These are phyloP conservation scores for Pichia sporocuriosa DNA, from an alignment of 805 yeast genomes.

Conservation along the genomic window DNA sequence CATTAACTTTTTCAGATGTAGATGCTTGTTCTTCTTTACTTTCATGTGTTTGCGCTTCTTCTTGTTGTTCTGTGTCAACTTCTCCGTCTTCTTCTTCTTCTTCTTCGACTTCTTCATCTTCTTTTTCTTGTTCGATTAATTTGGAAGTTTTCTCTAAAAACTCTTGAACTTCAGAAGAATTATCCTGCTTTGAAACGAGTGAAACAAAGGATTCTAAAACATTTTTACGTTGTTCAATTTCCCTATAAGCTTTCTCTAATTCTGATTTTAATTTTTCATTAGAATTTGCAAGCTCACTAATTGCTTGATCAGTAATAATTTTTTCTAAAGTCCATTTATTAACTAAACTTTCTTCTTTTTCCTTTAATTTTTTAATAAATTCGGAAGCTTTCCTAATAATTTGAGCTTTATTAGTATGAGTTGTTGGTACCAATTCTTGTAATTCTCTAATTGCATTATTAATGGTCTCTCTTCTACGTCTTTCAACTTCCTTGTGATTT, in stretches of 20 bases:
- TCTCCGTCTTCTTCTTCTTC: slow-evolving; percentile 3
- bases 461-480: slow-evolving; percentile 84
- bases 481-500: slow-evolving; percentile 93
- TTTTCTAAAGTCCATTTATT: slow-evolving; percentile 96
- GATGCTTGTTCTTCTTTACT: neutral
- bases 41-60: neutral
- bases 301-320: slow-evolving; percentile 84
- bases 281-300: slow-evolving; percentile 73
- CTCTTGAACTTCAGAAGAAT: neutral
- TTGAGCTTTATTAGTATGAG: slow-evolving; percentile 86
- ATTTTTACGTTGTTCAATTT: slow-evolving; percentile 77
- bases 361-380: slow-evolving; percentile 82
- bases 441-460: slow-evolving; percentile 80
- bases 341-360: slow-evolving; percentile 79
- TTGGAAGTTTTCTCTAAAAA: neutral
- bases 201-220: slow-evolving; percentile 19
- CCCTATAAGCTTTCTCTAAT: slow-evolving; percentile 86
- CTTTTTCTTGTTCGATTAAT: neutral
- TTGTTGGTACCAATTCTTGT: slow-evolving; percentile 70
- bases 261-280: slow-evolving; percentile 86
- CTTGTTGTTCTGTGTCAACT: neutral
- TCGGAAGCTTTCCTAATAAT: slow-evolving; percentile 84
- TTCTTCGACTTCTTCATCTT: slow-evolving; percentile 6
- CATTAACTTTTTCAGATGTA: neutral
- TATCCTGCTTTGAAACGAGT: slow-evolving; percentile 9